These are phyloP conservation scores for Volvox carteri DNA, from an alignment of 163 green algal species.

Conservation along the genomic window DNA sequence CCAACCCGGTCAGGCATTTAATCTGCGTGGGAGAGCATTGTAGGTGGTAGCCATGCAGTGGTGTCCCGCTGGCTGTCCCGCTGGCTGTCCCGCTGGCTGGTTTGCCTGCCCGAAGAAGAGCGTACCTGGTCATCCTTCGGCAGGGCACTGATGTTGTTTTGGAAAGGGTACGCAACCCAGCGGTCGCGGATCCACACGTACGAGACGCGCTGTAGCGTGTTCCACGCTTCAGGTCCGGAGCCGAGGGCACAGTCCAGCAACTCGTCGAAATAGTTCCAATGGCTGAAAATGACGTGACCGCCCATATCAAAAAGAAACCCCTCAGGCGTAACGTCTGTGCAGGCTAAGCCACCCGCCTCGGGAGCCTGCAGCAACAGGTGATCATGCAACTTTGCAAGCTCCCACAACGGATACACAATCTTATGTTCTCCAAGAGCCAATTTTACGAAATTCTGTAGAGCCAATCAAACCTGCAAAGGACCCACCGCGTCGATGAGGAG, in stretches of 20 bases:
- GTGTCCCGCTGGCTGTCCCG: too few relatives aligned
- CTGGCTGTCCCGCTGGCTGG: too few relatives aligned
- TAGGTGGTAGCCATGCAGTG: background rate
- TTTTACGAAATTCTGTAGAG: background rate
- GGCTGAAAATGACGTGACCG: constrained; percentile 94
- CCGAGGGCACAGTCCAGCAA: constrained; percentile 80
- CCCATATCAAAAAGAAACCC: constrained; percentile 97
- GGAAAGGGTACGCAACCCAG: constrained; percentile 95
- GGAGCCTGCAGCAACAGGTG: constrained; percentile 71
- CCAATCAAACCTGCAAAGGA: background rate
- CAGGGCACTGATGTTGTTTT: constrained; percentile 90
- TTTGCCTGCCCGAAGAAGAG: background rate
- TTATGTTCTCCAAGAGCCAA: background rate
- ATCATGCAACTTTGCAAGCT: constrained; percentile 18
- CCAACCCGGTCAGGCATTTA: constrained; percentile 87
- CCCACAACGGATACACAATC: background rate
- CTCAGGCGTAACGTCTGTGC: constrained; percentile 90
- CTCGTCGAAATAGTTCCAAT: constrained; percentile 97
- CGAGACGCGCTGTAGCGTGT: constrained; percentile 89
- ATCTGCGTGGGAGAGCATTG: constrained; percentile 51
- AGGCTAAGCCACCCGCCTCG: constrained; percentile 89
- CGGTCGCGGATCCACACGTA: constrained; percentile 91
- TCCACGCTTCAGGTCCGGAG: constrained; percentile 78
- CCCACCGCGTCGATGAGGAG: constrained; percentile 88
- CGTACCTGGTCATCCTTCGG: constrained; percentile 90